phyloP scores from a whole-genome alignment of 2,329 filamentous ascomycete species.

The Botryotinia calthae region DNA sequence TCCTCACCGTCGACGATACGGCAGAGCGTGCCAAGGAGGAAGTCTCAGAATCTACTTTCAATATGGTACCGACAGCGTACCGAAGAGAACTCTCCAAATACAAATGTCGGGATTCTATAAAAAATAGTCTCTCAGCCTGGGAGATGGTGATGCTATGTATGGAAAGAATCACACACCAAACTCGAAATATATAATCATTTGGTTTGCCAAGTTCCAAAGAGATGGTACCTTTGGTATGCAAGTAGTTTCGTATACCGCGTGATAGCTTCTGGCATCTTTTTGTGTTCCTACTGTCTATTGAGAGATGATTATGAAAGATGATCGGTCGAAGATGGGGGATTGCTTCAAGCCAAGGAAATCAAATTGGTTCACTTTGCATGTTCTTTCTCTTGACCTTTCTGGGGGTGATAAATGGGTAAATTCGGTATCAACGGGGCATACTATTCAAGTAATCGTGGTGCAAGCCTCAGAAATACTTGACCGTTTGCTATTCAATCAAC shows the following conservation, averaged over 20 bases:
- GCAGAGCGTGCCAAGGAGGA: background rate
- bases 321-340: background rate
- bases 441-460: no score
- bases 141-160: background rate
- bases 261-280: background rate
- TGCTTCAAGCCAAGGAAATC: background rate
- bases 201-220: background rate
- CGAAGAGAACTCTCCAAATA: no score
- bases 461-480: no score
- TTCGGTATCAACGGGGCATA: background rate
- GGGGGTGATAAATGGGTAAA: background rate
- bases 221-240: background rate
- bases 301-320: background rate
- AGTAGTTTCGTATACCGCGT: background rate
- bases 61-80: background rate
- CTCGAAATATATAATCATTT: background rate
- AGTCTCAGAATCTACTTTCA: background rate
- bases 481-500: background rate
- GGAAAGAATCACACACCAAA: background rate
- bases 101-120: background rate
- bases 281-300: background rate
- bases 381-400: background rate
- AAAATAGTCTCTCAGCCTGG: background rate
- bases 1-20: background rate
- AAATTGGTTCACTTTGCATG: background rate